Conservation (phyloP, 495 filamentous ascomycete genomes). For the Usnea hakonensis region DNA sequence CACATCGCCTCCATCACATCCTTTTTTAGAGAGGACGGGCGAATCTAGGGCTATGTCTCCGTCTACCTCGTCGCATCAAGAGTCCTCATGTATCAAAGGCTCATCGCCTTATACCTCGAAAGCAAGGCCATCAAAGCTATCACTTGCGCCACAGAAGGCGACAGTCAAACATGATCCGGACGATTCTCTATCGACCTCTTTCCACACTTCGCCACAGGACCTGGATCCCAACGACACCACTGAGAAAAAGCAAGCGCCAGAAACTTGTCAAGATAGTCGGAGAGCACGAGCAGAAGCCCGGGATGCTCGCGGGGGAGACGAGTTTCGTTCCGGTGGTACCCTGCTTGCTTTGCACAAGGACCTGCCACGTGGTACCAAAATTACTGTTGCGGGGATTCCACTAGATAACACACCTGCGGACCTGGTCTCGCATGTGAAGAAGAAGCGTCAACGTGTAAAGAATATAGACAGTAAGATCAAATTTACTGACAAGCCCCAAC, state of each 20-base stretch:
- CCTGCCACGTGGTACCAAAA: background rate
- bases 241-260: background rate
- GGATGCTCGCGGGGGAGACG: background rate
- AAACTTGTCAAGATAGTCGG: background rate
- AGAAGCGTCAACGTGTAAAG: background rate
- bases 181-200: background rate
- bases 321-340: background rate
- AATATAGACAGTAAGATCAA: background rate
- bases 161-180: background rate
- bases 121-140: background rate
- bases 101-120: background rate
- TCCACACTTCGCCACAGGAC: background rate
- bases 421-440: background rate
- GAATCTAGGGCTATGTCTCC: background rate
- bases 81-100: background rate
- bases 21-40: background rate
- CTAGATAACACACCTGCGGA: conserved; percentile 7
- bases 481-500: conserved; percentile 6
- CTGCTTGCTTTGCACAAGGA: background rate
- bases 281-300: background rate
- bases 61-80: background rate
- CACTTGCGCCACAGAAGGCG: background rate
- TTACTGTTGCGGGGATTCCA: conserved; percentile 1
- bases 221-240: background rate
- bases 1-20: background rate